phyloP scores from a whole-genome alignment of 2,329 filamentous ascomycete species.

The Colletotrichum siamense region DNA sequence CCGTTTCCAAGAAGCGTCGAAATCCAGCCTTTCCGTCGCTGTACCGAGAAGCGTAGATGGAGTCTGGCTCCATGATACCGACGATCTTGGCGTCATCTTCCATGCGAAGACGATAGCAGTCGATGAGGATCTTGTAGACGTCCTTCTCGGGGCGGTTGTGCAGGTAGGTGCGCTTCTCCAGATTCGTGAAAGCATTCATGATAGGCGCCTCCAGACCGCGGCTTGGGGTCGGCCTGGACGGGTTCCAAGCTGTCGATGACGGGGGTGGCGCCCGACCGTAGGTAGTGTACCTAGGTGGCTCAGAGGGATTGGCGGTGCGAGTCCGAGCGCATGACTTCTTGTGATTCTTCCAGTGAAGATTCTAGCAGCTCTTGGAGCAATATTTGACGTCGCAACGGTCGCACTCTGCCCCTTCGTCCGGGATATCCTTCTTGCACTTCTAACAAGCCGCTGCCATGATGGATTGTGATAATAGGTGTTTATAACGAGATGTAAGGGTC shows the following conservation, averaged over 20 bases:
- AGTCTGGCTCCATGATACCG: slow-evolving; percentile 29
- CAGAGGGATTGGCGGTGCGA: not conserved
- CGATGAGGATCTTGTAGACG: slow-evolving; percentile 50
- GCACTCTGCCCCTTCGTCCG: not conserved
- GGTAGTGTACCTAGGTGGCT: not conserved
- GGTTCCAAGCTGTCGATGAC: not conserved
- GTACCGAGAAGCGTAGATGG: slow-evolving; percentile 31
- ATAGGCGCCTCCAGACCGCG: slow-evolving; percentile 35
- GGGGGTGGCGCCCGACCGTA: not conserved
- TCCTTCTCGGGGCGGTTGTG: slow-evolving; percentile 48
- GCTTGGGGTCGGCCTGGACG: slow-evolving; percentile 20
- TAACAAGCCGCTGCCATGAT: not conserved
- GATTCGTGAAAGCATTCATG: slow-evolving; percentile 42
- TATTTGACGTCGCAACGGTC: slow-evolving; percentile 34
- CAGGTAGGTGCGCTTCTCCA: slow-evolving; percentile 45
- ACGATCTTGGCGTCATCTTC: slow-evolving; percentile 38
- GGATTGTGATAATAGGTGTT: not conserved
- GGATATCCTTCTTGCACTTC: not conserved
- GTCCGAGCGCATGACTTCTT: slow-evolving; percentile 43
- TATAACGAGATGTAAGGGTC: not conserved
- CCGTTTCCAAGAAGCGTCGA: slow-evolving; percentile 36
- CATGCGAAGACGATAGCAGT: slow-evolving; percentile 53
- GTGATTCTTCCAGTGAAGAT: slow-evolving; percentile 54
- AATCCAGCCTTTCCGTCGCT: slow-evolving; percentile 36
- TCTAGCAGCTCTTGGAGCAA: slow-evolving; percentile 59